phyloP scores from a whole-genome alignment of 305 asterid genomes.

The Fraxinus floribunda region DNA sequence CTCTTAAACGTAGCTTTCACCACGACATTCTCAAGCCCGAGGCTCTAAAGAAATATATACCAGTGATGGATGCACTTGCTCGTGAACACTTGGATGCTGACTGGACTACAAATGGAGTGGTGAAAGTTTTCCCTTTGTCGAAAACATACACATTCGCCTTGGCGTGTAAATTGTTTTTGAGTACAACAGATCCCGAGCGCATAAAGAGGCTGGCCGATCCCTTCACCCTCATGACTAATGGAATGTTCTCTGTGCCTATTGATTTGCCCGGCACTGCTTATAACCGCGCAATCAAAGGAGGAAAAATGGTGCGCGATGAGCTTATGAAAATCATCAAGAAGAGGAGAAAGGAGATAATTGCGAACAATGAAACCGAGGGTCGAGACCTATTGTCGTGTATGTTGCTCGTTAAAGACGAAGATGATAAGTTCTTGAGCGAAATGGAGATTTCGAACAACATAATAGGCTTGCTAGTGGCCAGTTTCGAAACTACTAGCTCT shows the following conservation, averaged over 20 bases:
- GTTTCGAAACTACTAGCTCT: conserved; percentile 45
- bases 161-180: conserved; percentile 39
- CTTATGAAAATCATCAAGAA: conserved; percentile 46
- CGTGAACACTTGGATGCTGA: conserved; percentile 38
- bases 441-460: conserved; percentile 51
- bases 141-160: conserved; percentile 44
- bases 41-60: conserved; percentile 43
- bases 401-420: conserved; percentile 43
- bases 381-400: conserved; percentile 32
- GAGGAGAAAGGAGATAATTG: conserved; percentile 35
- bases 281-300: conserved; percentile 40
- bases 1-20: conserved; percentile 42
- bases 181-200: conserved; percentile 31
- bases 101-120: conserved; percentile 32
- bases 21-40: conserved; percentile 52
- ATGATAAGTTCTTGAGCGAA: conserved; percentile 33
- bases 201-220: conserved; percentile 38
- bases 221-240: conserved; percentile 31
- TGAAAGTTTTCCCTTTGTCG: conserved; percentile 33
- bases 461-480: conserved; percentile 42
- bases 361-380: conserved; percentile 25
- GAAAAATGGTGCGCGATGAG: conserved; percentile 36
- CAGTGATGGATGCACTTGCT: conserved; percentile 43
- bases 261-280: conserved; percentile 50
- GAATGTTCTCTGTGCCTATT: conserved; percentile 47